Percentiles rank a stretch among this genome's conserved stretches.
Conservation (phyloP, 129 eudicot genomes). For the Flaveria sonorensis region DNA sequence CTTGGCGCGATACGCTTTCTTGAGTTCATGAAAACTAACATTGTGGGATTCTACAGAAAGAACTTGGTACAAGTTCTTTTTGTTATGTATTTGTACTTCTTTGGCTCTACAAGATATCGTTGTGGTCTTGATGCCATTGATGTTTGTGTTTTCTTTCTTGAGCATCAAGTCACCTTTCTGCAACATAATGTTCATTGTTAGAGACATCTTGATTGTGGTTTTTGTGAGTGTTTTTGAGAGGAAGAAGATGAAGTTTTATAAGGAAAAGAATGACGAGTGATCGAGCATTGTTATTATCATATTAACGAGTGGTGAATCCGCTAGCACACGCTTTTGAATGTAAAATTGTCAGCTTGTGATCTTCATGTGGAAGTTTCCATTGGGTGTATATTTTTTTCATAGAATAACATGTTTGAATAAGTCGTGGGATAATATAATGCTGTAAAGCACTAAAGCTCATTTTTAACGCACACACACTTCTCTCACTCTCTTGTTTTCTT, state of each 20-base stretch:
- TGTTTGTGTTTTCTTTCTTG: slow-evolving; percentile 8
- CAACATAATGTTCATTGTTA: slow-evolving; percentile 23
- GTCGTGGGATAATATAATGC: neutral
- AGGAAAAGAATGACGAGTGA: neutral
- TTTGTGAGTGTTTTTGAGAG: slow-evolving; percentile 1
- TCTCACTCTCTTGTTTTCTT: too few species aligned
- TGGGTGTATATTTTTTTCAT: slow-evolving; percentile 3
- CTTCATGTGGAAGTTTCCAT: slow-evolving; percentile 25
- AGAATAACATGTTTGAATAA: slow-evolving; percentile 9
- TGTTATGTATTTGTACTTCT: slow-evolving; percentile 19
- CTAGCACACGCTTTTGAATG: slow-evolving; percentile 28
- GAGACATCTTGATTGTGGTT: slow-evolving; percentile 9
- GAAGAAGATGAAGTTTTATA: slow-evolving; percentile 21
- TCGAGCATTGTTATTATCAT: neutral
- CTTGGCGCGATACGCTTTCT: slow-evolving; percentile 56
- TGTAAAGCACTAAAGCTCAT: too few species aligned
- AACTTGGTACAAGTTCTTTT: slow-evolving; percentile 36
- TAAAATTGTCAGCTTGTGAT: slow-evolving; percentile 12
- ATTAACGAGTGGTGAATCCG: slow-evolving; percentile 11
- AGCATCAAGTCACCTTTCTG: slow-evolving; percentile 21
- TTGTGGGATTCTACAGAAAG: slow-evolving; percentile 37
- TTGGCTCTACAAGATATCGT: slow-evolving; percentile 33
- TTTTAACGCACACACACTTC: too few species aligned
- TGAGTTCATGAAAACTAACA: slow-evolving; percentile 51
- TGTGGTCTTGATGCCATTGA: neutral